Conservation (phyloP, 768 basidiomycete species). For the Tylopilus plumbeoviolaceoides region DNA sequence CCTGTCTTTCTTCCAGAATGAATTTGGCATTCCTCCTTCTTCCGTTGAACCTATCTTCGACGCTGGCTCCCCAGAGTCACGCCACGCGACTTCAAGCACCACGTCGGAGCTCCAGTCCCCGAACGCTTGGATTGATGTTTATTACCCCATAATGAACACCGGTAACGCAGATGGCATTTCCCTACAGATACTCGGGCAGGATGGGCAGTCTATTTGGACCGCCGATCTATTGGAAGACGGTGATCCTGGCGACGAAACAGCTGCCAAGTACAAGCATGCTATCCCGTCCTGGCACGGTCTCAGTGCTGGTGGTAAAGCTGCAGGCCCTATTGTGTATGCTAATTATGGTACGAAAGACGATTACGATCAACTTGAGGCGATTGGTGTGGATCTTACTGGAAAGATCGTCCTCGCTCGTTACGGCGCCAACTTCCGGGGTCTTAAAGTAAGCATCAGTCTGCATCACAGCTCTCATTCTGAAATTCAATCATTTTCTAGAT, state of each 20-base stretch:
- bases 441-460: slow-evolving; percentile 53
- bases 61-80: slow-evolving; percentile 66
- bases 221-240: slow-evolving; percentile 75
- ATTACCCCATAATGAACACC: slow-evolving; percentile 86
- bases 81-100: slow-evolving; percentile 58
- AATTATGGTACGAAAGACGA: slow-evolving; percentile 77
- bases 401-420: slow-evolving; percentile 80
- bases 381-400: slow-evolving; percentile 70
- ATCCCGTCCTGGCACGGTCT: slow-evolving; percentile 87
- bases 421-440: slow-evolving; percentile 72
- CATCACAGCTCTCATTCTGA: slow-evolving; percentile 2
- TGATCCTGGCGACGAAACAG: slow-evolving; percentile 66
- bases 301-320: slow-evolving; percentile 70
- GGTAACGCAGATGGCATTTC: slow-evolving; percentile 55
- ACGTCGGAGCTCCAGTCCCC: slow-evolving; percentile 46
- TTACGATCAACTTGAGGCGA: slow-evolving; percentile 55
- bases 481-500: slow-evolving; percentile 42
- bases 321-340: slow-evolving; percentile 69
- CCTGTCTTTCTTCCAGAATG: slow-evolving; percentile 61
- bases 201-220: slow-evolving; percentile 54
- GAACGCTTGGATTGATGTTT: slow-evolving; percentile 79
- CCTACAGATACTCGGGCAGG: slow-evolving; percentile 59
- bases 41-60: slow-evolving; percentile 52
- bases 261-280: slow-evolving; percentile 58
- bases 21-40: slow-evolving; percentile 50